Base-by-base conservation (phyloP, 495 filamentous ascomycete species). In the Astrocystis sublimbata region DNA sequence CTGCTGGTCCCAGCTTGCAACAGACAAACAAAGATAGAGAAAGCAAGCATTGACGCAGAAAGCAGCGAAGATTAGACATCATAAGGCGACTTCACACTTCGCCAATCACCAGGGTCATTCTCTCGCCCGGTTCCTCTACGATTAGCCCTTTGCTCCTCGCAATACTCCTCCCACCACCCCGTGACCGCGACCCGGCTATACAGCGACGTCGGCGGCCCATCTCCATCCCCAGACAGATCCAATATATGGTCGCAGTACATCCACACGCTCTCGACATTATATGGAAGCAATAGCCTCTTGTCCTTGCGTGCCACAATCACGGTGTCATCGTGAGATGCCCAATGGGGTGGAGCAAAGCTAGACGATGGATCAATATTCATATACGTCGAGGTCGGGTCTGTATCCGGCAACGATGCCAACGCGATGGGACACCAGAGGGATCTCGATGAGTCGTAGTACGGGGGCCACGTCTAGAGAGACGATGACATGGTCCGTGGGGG, bases 311-410 rank as follows among this genome's bases (percentile, higher is more conserved):
- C 49, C 30, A 52, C 49, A 4, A 52, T 19, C 10, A 52, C 49
- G 49, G 49, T 52, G 49, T 30, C 49, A 9, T 33, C 17, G 5
- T 4, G 35, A 0, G 49, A 23, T 3, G 2, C 1, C 49, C 30
- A 35, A 15, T 33, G 28, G 8, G 17, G 49, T 2, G 30, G 49
- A 28, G 30, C 49, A 15, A 52, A 52, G 17, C 49, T 4, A 4
- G 49, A 52, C 8, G 6, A 8, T n/a, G 30, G n/a, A 35, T 52
- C n/a, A 6, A 52, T 35, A 30, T 35, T 52, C 8, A 52, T 19
- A 35, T 52, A 52, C 30, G 49, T 52, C 49, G 49, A 52, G 49
- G 30, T 51, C 49, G 9, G 49, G 7, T 9, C n/a, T 6, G 49
- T 35, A 21, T 4, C 17, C 10, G 17, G 49, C 33, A n/a, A 2